Base-by-base conservation (phyloP, 2,329 filamentous ascomycete species). In the Ilyonectria destructans region DNA sequence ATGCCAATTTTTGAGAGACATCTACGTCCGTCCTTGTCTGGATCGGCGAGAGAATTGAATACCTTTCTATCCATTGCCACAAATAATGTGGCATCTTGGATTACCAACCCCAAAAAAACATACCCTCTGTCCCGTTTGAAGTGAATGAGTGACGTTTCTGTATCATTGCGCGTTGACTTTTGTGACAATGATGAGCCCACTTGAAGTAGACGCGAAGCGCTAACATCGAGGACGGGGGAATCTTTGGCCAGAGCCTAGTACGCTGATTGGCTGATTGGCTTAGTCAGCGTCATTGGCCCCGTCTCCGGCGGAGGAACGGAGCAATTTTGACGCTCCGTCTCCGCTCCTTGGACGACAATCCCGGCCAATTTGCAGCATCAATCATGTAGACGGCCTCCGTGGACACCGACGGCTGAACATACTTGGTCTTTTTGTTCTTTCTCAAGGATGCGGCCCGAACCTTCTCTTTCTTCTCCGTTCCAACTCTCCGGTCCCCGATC, bases 301-400 rank as follows among this genome's bases (percentile, higher is more conserved):
- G 52, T 40, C 19, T 59, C 66, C 55, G 64, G 65, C 78, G 78
- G 78, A 80, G 70, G 57, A 59, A 63, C 78, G 78, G 78, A 49
- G 66, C 73, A 76, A 79, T 75, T 75, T 61, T 68, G 37, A 8
- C 29, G 45, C 58, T 74, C 75, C 74, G 77, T 55, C 60, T 72
- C 76, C 76, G 76, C 69, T 73, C 71, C 65, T 54, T 23, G 33
- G 33, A 56, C 62, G 21, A 52, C 23, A 57, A 69, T 43, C 69
- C 71, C 58, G 73, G 73, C 71, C 46, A 52, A 21, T 26, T 45
- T n/a, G 61, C 59, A 57, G 19, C 62, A 37, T 69, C 59, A 58
- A 67, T 62, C 65, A 70, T 70, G 70, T 59, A 69, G 57, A 75
- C 57, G 62, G 69, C 60, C 26, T 52, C 67, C 63, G 62, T 68